Evolutionary conservation across 2,329 filamentous ascomycete species (phyloP), one percentile per base, ranked within the genome.

Genomic region (Chaetomium strumarium): DNA sequence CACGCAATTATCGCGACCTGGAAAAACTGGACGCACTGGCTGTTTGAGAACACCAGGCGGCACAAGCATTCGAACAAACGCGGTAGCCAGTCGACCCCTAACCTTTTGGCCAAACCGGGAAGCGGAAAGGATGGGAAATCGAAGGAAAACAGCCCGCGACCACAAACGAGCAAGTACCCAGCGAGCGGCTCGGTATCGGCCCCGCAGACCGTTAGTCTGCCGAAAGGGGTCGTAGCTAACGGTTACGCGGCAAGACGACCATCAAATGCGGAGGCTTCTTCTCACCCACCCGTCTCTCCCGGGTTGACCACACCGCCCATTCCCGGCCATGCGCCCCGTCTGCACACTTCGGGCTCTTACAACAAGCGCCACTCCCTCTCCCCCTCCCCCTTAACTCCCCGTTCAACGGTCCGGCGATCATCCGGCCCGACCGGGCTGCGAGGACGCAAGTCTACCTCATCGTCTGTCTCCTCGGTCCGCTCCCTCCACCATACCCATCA

Each of bases 381-480:
- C 0, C 93, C 93, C 0, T 86, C 85, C 2, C 92, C 93, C 0
- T 69, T 96, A 38, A 97, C 93, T 0, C 92, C 93, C 3, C 86
- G 90, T 37, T 90, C 89, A 5, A 88, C 88, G 1, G 86, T 95
- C 63, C 84, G 93, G 11, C 86, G 90, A 34, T 83, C 89, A 2
- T 95, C 90, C 5, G 91, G 91, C 39, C 78, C 89, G 5, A 82
- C 80, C 40, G 91, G 92, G 30, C 78, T 97, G 41, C 83, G 91
- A 29, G 92, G 93, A 36, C 83, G 93, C 55, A 97, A 97, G 68
- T 97, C 92, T 0, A 99, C 93, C 0, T 96, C 90, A 0, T 96
- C 90, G 0, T 97, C 91, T 0, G 84, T 99, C 14, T 96, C 90
- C 1, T 96, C 90, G 0, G 85, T 99, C 52, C 85, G 93, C 53